Conservation (phyloP, 140 eudicot genomes). For the Erigeron philadelphicus region DNA sequence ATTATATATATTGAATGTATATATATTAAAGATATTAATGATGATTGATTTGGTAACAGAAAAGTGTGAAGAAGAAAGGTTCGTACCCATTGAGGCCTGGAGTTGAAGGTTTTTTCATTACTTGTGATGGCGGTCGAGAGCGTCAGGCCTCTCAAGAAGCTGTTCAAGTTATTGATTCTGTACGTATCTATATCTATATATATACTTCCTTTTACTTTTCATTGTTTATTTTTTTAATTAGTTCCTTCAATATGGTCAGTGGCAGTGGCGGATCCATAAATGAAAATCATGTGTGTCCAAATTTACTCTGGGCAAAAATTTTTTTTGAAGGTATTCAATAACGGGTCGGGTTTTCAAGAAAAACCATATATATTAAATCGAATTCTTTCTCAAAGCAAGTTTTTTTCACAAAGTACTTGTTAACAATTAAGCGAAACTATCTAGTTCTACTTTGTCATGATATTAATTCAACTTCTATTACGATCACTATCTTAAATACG, state of each 20-base stretch:
- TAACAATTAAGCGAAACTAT: too few species aligned
- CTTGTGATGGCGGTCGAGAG: slow-evolving; percentile 97
- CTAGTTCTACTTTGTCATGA: too few species aligned
- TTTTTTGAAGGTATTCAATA: too few species aligned
- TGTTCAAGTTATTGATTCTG: slow-evolving; percentile 75
- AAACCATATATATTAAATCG: too few species aligned
- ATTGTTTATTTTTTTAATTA: not conserved
- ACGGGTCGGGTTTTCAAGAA: too few species aligned
- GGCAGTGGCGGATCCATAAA: too few species aligned
- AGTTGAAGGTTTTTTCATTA: slow-evolving; percentile 81
- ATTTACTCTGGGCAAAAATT: too few species aligned
- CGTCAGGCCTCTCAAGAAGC: slow-evolving; percentile 92
- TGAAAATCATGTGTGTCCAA: too few species aligned
- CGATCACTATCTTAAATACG: too few species aligned
- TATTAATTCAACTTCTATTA: too few species aligned
- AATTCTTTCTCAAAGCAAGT: too few species aligned
- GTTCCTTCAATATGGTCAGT: not conserved
- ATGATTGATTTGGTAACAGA: slow-evolving; percentile 32
- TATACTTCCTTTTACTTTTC: not conserved
- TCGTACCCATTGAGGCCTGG: slow-evolving; percentile 78
- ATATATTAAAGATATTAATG: not conserved
- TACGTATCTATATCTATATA: slow-evolving; percentile 21
- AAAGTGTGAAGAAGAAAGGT: slow-evolving; percentile 74
- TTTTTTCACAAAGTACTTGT: too few species aligned
- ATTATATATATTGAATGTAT: not conserved